Evolutionary conservation across 805 yeast species (phyloP).

Genomic region (Wickerhamiella lipophila): DNA sequence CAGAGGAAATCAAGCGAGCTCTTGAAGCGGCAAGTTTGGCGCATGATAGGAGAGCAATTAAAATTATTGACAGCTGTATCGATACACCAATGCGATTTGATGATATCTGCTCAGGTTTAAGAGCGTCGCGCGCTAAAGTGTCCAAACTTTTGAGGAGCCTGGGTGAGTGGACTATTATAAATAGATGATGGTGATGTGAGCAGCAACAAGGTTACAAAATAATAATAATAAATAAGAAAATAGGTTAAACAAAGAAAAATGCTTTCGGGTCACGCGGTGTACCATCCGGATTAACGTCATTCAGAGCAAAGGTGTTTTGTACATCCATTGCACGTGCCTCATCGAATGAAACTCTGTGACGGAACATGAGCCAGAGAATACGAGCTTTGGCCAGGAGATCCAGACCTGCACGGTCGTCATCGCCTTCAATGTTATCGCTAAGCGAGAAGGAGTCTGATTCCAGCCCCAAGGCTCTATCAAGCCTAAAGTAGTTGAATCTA

Average conservation of each 20-base stretch:
- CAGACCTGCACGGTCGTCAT: slow-evolving; percentile 52
- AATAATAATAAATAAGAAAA: not conserved
- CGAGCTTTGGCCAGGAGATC: slow-evolving; percentile 40
- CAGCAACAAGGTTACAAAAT: not conserved
- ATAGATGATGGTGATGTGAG: slow-evolving; percentile 1
- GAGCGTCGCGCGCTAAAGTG: slow-evolving; percentile 19
- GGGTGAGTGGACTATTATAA: slow-evolving; percentile 19
- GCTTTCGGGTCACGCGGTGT: slow-evolving; percentile 55
- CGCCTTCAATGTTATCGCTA: slow-evolving; percentile 32
- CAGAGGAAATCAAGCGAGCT: slow-evolving; percentile 8
- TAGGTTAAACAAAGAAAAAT: slow-evolving; percentile 27
- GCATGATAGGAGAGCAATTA: not conserved
- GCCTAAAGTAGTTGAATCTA: slow-evolving; percentile 13
- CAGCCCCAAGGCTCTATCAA: slow-evolving; percentile 34
- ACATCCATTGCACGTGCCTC: slow-evolving; percentile 51
- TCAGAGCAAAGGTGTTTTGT: slow-evolving; percentile 33
- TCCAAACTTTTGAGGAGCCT: slow-evolving; percentile 15
- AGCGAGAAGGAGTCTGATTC: slow-evolving; percentile 48
- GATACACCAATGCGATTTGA: slow-evolving; percentile 18
- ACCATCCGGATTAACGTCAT: slow-evolving; percentile 53
- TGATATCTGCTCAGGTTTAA: slow-evolving; percentile 21
- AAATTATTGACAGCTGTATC: slow-evolving; percentile 11
- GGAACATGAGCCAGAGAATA: slow-evolving; percentile 44
- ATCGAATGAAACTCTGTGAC: slow-evolving; percentile 44
- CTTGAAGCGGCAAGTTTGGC: slow-evolving; percentile 2